These are phyloP conservation scores for Colletotrichum sidae DNA, from an alignment of 2,329 filamentous ascomycete species.

Conservation along the genomic window DNA sequence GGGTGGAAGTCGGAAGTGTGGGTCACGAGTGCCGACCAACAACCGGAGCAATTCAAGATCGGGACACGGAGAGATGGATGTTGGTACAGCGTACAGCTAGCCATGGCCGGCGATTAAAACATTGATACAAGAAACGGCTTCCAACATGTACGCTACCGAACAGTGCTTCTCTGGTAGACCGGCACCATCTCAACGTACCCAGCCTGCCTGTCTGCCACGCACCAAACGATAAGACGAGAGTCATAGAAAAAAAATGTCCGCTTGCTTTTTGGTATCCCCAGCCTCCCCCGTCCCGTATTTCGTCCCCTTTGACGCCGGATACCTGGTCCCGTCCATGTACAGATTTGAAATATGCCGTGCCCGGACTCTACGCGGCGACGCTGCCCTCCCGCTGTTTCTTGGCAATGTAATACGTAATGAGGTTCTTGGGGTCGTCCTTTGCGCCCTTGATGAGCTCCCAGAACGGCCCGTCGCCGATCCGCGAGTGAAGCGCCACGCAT, in stretches of 20 bases:
- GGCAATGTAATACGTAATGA: slow-evolving; percentile 86
- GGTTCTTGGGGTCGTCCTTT: slow-evolving; percentile 78
- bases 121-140: slow-evolving; percentile 28
- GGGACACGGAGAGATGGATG: slow-evolving; percentile 8
- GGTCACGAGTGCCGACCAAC: too few species aligned
- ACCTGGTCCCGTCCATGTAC: background rate
- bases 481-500: slow-evolving; percentile 77
- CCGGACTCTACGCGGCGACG: slow-evolving; percentile 11
- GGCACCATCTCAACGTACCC: slow-evolving; percentile 17
- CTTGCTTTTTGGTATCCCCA: slow-evolving; percentile 15
- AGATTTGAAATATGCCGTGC: too few species aligned
- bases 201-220: too few species aligned
- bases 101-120: slow-evolving; percentile 24
- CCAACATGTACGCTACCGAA: slow-evolving; percentile 30
- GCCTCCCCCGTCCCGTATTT: background rate
- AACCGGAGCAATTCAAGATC: background rate
- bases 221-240: too few species aligned
- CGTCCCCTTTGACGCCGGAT: slow-evolving; percentile 14
- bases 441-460: slow-evolving; percentile 75
- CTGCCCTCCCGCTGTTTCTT: slow-evolving; percentile 70
- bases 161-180: slow-evolving; percentile 12
- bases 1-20: background rate
- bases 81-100: slow-evolving; percentile 33
- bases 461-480: slow-evolving; percentile 70
- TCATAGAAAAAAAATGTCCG: slow-evolving; percentile 18